Evolutionary conservation across 2,329 filamentous ascomycete genomes (phyloP), one percentile per base, ranked within the genome.

Genomic region (Aspergillus viridinutans): DNA sequence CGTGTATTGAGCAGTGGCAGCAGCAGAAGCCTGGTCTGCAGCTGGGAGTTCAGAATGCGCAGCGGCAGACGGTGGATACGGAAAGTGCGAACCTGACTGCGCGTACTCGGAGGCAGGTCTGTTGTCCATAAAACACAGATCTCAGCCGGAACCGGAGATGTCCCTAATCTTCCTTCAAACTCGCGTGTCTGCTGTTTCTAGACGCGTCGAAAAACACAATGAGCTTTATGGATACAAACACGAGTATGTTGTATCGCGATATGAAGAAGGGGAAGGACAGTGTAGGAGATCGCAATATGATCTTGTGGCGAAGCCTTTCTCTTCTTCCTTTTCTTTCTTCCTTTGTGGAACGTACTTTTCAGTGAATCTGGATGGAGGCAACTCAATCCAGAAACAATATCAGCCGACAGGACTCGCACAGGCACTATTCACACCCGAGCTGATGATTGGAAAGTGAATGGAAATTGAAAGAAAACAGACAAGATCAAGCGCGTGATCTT

Each of bases 21-120:
- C 90, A 89, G 90, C 88, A 90, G 92, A 90, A 79, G 89, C 83
- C 83, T 90, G 90, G 89, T 96, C 92, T 94, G 89, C 86, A 80
- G 80, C 80, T 76, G 87, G 85, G 76, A 83, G 87, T 89, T 95
- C 90, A 92, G 91, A 92, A 82, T 87, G 84, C 78, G 84, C 72
- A 73, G 80, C 78, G 68, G 67, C 60, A 63, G 81, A 82, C 61
- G 78, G 74, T 78, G 76, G 72, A 76, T 81, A 80, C 74, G 81
- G 80, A 74, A 70, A 72, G 82, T 73, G 86, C 88, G 90, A 90
- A 91, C 88, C 89, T 90, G 88, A 85, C 85, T 91, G 88, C 85
- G 88, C 85, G 81, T 90, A 92, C 77, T 90, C 88, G 80, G 86
- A 78, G 73, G 85, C 82, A 83, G 80, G 77, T 76, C 81, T 80